Base-by-base conservation (phyloP, 2,329 filamentous ascomycete genomes). In the Beauveria medogensis region DNA sequence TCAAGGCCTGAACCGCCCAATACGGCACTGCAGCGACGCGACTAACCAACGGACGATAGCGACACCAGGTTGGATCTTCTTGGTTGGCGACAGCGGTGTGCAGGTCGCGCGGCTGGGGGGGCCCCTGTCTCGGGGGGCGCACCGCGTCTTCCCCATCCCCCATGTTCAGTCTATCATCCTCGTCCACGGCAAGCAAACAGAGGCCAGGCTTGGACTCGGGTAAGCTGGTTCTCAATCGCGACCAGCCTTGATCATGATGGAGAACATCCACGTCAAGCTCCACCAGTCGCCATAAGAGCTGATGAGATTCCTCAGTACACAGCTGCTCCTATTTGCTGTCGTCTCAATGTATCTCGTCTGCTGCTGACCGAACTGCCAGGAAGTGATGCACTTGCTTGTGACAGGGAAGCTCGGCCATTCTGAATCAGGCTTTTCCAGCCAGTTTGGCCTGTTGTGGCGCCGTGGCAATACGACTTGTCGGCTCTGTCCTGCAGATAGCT, bases 1-100 rank as follows among this genome's bases (percentile, higher is more conserved):
- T 72, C 74, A 75, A 72, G 72, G 75, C 72, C 72, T 69, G 69
- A 73, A 68, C 71, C 78, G 74, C 78, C 80, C 76, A 81, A 83
- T 79, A 67, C 70, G 75, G 78, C 71, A 78, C 71, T 71, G 67
- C 69, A 74, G n/a, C 34, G 67, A 79, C 77, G 78, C 75, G 71
- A 67, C 78, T 78, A 81, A 59, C 56, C 48, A 59, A 59, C 48
- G 63, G 61, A 52, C 58, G 56, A 34, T 43, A 57, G 34, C 48
- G 58, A 55, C 56, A 51, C 59, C 53, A 55, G 62, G 62, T 34
- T 61, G 47, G 53, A 55, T 41, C 44, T 46, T 16, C 46, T 59
- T 59, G 47, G 48, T 52, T 59, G 56, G 56, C 48, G 56, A 59
- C 64, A 60, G 59, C 64, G 63, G 64, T 62, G 62, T 64, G 60